phyloP scores from a whole-genome alignment of 2,329 filamentous ascomycete genomes.

The Verticillium zaregamsianum region DNA sequence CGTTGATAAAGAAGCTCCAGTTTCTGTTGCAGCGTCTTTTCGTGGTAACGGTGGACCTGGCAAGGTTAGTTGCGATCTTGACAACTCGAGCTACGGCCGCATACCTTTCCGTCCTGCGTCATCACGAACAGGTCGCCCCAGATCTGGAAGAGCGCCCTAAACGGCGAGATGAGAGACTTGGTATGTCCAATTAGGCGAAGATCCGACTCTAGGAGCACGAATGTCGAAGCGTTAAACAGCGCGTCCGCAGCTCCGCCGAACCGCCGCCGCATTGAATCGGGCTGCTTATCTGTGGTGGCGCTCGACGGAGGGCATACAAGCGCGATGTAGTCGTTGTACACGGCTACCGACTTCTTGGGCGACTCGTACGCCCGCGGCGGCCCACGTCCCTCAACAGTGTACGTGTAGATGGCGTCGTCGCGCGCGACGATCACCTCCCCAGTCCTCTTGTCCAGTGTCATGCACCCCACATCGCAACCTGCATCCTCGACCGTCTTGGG shows the following conservation, averaged over 20 bases:
- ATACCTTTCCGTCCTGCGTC: constrained; percentile 85
- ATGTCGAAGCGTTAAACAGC: constrained; percentile 80
- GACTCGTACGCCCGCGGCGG: constrained; percentile 90
- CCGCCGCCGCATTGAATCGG: constrained; percentile 61
- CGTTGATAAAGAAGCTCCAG: constrained; percentile 91
- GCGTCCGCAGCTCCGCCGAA: constrained; percentile 74
- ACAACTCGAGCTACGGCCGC: constrained; percentile 7
- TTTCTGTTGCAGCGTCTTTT: constrained; percentile 85
- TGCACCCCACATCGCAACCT: constrained; percentile 91
- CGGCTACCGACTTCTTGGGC: constrained; percentile 74
- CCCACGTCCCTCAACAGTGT: constrained; percentile 78
- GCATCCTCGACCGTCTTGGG: constrained; percentile 84
- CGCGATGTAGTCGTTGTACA: constrained; percentile 82
- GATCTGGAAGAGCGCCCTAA: constrained; percentile 75
- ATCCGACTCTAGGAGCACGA: constrained; percentile 88
- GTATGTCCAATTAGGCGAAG: constrained; percentile 86
- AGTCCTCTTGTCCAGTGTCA: constrained; percentile 76
- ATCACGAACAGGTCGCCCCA: constrained; percentile 94
- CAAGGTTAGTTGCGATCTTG: constrained; percentile 8
- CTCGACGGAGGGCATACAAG: constrained; percentile 70
- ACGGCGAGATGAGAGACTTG: constrained; percentile 75
- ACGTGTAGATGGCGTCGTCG: constrained; percentile 94
- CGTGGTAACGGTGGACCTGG: constrained; percentile 80
- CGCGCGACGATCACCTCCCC: constrained; percentile 88
- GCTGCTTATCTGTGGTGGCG: constrained; percentile 46